Percentiles rank a stretch among this genome's conserved stretches.
Evolutionary conservation across 139 green algal species (phyloP).

Genomic region (Diplosphaera chodatii): DNA sequence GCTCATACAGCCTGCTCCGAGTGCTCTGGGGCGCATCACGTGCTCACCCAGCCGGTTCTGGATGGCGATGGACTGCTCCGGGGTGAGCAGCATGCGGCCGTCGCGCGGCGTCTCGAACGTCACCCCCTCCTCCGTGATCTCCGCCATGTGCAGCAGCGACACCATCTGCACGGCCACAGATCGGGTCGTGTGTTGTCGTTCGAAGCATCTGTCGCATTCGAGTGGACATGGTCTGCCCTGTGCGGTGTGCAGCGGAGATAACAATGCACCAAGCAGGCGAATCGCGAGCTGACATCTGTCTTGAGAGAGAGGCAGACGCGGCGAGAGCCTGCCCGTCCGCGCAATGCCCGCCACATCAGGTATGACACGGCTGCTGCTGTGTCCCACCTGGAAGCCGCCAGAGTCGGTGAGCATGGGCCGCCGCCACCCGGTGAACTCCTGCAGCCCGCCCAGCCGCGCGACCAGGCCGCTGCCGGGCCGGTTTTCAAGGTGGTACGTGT

Average conservation of each 20-base stretch:
- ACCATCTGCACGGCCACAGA: conserved; percentile 71
- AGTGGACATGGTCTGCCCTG: too few relatives aligned
- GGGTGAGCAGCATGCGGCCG: conserved; percentile 90
- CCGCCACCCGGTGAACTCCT: conserved; percentile 87
- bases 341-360: too few relatives aligned
- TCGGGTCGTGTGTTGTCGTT: too few relatives aligned
- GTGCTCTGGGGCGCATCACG: not conserved
- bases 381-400: conserved; percentile 65
- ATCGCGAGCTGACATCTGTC: too few relatives aligned
- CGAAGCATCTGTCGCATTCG: too few relatives aligned
- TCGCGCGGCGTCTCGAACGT: conserved; percentile 77
- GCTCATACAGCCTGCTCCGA: too few relatives aligned
- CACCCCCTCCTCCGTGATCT: conserved; percentile 92
- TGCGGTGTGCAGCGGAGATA: too few relatives aligned
- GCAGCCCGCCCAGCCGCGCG: conserved; percentile 73
- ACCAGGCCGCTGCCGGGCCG: conserved; percentile 71
- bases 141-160: conserved; percentile 79
- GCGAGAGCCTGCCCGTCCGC: too few relatives aligned
- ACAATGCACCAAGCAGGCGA: too few relatives aligned
- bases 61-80: conserved; percentile 87
- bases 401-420: conserved; percentile 73
- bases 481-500: conserved; percentile 81
- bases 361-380: too few relatives aligned
- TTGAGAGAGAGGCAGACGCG: too few relatives aligned
- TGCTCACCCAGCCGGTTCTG: conserved; percentile 68